Conservation (phyloP, 2,329 filamentous ascomycete species). For the Colletotrichum orbiculare region DNA sequence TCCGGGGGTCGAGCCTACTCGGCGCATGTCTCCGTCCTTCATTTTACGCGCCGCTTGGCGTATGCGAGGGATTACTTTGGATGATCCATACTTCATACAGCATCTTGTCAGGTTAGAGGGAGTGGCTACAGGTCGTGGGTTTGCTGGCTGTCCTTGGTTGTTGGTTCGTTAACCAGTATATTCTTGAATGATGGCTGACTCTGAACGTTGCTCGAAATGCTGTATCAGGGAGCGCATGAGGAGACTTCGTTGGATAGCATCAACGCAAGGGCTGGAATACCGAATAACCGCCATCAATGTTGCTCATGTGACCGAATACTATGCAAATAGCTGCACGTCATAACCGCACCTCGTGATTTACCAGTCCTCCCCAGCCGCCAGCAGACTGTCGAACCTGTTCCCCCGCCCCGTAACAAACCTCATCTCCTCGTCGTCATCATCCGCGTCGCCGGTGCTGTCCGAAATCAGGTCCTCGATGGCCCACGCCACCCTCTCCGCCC, state of each 20-base stretch:
- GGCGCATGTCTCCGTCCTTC: constrained; percentile 27
- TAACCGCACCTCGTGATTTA: background rate
- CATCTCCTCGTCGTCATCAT: constrained; percentile 30
- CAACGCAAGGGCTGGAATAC: too few relatives aligned
- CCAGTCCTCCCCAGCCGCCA: constrained; percentile 25
- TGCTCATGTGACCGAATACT: too few relatives aligned
- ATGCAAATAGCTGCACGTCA: too few relatives aligned
- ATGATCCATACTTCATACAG: background rate
- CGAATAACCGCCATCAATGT: too few relatives aligned
- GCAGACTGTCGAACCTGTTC: constrained; percentile 32
- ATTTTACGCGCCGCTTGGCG: constrained; percentile 11
- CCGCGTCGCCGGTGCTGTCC: constrained; percentile 18
- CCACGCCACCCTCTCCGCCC: constrained; percentile 80
- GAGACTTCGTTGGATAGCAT: too few relatives aligned
- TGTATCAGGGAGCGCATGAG: too few relatives aligned
- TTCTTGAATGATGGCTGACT: too few relatives aligned
- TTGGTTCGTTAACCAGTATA: too few relatives aligned
- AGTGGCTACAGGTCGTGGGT: too few relatives aligned
- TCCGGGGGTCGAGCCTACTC: constrained; percentile 6
- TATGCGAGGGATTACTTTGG: background rate
- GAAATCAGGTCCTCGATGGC: constrained; percentile 69
- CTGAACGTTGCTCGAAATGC: too few relatives aligned
- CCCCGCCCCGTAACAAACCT: constrained; percentile 34
- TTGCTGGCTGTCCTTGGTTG: too few relatives aligned
- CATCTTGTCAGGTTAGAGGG: background rate